phyloP scores from a whole-genome alignment of 208 protist genomes.

The Crithidia bombi region DNA sequence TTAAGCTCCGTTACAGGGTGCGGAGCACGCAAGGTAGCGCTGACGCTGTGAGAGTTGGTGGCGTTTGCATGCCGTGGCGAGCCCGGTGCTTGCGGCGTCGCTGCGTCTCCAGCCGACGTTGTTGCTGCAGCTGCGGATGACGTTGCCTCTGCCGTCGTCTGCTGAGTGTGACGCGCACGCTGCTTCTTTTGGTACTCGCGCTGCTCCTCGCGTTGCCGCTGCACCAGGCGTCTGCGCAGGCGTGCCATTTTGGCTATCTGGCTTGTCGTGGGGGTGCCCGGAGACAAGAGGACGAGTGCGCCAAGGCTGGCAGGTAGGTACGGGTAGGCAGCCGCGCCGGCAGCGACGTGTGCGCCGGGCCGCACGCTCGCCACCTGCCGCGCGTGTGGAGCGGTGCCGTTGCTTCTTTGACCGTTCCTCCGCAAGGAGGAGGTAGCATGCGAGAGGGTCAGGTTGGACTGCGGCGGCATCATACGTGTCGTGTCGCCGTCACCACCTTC shows the following conservation, averaged over 20 bases:
- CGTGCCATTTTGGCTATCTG: constrained; percentile 12
- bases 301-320: constrained; percentile 21
- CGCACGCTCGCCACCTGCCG: neutral
- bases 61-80: constrained; percentile 1
- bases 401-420: neutral
- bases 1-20: constrained; percentile 8
- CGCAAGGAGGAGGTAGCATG: neutral
- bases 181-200: constrained; percentile 16
- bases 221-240: constrained; percentile 19
- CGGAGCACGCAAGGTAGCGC: neutral
- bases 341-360: constrained; percentile 10
- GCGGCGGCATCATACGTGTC: neutral
- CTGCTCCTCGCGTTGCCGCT: constrained; percentile 19
- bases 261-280: constrained; percentile 7
- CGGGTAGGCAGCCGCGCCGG: constrained; percentile 15
- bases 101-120: neutral
- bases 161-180: constrained; percentile 2
- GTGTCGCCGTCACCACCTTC: neutral
- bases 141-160: neutral
- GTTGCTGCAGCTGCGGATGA: neutral
- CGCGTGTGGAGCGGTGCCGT: neutral
- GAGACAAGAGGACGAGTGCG: constrained; percentile 22
- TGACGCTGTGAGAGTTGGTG: neutral
- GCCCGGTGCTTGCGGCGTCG: neutral
- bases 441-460: neutral